Conservation (phyloP, 305 asterid genomes). For the Plantago coronopus region DNA sequence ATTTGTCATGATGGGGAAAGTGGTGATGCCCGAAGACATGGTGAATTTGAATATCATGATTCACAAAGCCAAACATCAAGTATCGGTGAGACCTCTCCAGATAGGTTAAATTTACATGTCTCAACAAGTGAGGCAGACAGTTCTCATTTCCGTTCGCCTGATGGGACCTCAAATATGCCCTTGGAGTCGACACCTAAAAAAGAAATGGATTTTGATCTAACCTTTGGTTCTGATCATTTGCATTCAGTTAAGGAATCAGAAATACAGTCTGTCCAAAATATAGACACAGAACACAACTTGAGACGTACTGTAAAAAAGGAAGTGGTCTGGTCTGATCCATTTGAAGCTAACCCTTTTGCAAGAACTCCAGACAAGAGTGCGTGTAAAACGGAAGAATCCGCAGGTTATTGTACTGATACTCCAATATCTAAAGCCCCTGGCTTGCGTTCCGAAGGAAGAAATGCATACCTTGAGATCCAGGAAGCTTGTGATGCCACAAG, state of each 20-base stretch:
- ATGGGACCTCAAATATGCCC: constrained; percentile 22
- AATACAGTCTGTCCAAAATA: constrained; percentile 21
- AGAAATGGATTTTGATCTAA: constrained; percentile 27
- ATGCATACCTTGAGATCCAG: constrained; percentile 57
- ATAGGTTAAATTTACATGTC: constrained; percentile 24
- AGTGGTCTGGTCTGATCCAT: constrained; percentile 16
- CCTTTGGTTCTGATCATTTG: constrained; percentile 18
- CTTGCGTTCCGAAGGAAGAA: constrained; percentile 24
- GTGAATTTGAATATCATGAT: constrained; percentile 25
- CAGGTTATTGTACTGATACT: constrained; percentile 12
- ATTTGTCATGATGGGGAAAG: constrained; percentile 35
- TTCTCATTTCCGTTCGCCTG: constrained; percentile 25
- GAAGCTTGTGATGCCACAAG: constrained; percentile 65
- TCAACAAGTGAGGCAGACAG: constrained; percentile 26
- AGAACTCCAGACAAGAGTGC: constrained; percentile 22
- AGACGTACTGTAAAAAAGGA: constrained; percentile 19
- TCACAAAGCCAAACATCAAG: constrained; percentile 45
- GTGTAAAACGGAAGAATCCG: constrained; percentile 24
- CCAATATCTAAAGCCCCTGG: constrained; percentile 20
- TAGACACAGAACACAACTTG: constrained; percentile 14
- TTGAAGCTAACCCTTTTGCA: constrained; percentile 16
- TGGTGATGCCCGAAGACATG: no score
- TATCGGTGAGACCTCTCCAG: constrained; percentile 48
- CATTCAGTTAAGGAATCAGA: constrained; percentile 29
- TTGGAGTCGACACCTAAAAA: not conserved